These are phyloP conservation scores for Aspergillus sp. DNA, from an alignment of 2,329 filamentous ascomycete species.

Conservation along the genomic window DNA sequence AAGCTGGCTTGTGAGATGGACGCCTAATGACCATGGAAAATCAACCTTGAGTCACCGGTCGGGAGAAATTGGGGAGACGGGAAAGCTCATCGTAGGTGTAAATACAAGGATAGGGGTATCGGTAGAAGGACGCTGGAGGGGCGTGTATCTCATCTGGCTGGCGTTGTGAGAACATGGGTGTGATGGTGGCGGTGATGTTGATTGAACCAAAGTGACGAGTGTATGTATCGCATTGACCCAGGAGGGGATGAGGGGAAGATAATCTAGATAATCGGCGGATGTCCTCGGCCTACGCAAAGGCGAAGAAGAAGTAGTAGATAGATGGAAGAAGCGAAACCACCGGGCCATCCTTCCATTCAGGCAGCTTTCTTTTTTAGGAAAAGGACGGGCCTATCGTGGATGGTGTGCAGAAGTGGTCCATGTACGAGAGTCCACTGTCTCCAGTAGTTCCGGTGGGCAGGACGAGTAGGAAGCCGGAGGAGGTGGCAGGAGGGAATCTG, in stretches of 20 bases:
- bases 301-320: too few species aligned
- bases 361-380: constrained; percentile 1
- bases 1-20: neutral
- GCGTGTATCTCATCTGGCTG: neutral
- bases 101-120: neutral
- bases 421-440: neutral
- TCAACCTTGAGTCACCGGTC: neutral
- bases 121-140: neutral
- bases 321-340: neutral
- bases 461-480: neutral
- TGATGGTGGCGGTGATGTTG: neutral
- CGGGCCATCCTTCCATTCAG: neutral
- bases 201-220: neutral
- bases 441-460: neutral
- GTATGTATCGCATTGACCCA: neutral
- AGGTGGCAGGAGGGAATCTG: neutral
- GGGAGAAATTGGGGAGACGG: neutral
- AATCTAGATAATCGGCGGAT: constrained; percentile 2
- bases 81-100: neutral
- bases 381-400: neutral
- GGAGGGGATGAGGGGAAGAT: neutral
- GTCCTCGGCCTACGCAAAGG: neutral
- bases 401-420: neutral
- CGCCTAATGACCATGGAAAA: neutral
- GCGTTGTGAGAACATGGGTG: neutral